Percentiles rank a stretch among this genome's conserved stretches.
Evolutionary conservation across 495 filamentous ascomycete species (phyloP).

Genomic region (Xylaria sp.): DNA sequence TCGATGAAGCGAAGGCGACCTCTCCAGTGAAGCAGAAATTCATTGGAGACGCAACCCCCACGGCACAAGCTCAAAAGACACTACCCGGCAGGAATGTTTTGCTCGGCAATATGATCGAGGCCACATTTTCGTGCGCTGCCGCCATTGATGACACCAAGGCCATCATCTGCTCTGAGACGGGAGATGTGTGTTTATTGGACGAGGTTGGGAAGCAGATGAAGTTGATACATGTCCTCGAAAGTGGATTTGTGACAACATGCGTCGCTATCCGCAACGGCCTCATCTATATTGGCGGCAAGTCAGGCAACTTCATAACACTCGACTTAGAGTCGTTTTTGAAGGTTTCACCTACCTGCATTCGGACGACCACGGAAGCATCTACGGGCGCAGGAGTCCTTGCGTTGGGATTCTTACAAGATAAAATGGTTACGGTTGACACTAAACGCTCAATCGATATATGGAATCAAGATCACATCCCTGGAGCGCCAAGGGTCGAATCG

Average conservation of each 20-base stretch:
- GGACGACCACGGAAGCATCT: constrained; percentile 37
- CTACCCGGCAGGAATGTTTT: constrained; percentile 73
- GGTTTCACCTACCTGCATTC: constrained; percentile 36
- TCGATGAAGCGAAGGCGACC: constrained; percentile 64
- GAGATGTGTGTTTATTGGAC: constrained; percentile 80
- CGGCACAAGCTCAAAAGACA: constrained; percentile 52
- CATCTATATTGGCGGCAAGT: constrained; percentile 53
- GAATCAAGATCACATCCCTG: constrained; percentile 49
- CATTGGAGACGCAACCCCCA: constrained; percentile 47
- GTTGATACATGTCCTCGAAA: constrained; percentile 66
- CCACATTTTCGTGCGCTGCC: constrained; percentile 80
- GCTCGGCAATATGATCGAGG: constrained; percentile 78
- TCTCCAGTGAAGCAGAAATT: constrained; percentile 58
- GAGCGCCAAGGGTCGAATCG: constrained; percentile 37
- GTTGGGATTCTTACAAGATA: constrained; percentile 71
- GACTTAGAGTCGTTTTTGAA: constrained; percentile 50
- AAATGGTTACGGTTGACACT: constrained; percentile 77
- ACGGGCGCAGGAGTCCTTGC: constrained; percentile 54
- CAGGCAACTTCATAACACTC: constrained; percentile 50
- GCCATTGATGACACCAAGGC: constrained; percentile 73
- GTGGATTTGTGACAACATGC: constrained; percentile 68
- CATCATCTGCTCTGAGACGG: constrained; percentile 74
- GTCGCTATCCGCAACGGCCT: constrained; percentile 56
- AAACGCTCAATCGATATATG: constrained; percentile 75
- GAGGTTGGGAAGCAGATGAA: constrained; percentile 74